These are phyloP conservation scores for Salix dunnii DNA, from an alignment of 345 rosid species.

Conservation along the genomic window DNA sequence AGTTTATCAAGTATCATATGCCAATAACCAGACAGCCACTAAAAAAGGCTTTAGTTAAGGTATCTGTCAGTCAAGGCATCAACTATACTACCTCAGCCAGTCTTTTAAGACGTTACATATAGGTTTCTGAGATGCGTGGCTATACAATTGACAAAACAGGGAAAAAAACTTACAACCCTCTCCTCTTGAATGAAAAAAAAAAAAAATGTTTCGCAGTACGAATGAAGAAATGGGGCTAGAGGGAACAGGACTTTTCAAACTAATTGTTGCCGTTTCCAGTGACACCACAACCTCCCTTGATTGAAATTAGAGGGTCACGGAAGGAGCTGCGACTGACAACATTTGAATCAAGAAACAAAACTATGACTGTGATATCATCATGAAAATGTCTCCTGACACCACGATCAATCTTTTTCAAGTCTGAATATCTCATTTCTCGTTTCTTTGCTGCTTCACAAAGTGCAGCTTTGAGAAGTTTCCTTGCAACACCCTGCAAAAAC, in stretches of 20 bases:
- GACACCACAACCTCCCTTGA: slow-evolving; percentile 53
- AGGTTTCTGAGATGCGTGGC: slow-evolving; percentile 24
- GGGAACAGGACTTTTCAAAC: slow-evolving; percentile 25
- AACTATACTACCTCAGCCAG: slow-evolving; percentile 10
- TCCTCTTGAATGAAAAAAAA: slow-evolving; percentile 3
- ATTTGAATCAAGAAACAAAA: slow-evolving; percentile 70
- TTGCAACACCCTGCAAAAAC: slow-evolving; percentile 64
- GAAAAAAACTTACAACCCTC: slow-evolving; percentile 3
- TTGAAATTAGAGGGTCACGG: slow-evolving; percentile 50
- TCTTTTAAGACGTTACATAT: slow-evolving; percentile 12
- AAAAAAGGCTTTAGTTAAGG: not conserved
- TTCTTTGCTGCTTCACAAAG: slow-evolving; percentile 86
- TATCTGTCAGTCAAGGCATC: slow-evolving; percentile 16
- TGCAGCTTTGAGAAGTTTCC: slow-evolving; percentile 72
- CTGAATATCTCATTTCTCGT: slow-evolving; percentile 92
- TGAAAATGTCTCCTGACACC: slow-evolving; percentile 98
- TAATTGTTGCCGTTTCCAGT: slow-evolving; percentile 28
- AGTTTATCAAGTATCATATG: slow-evolving; percentile 8
- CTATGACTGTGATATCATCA: slow-evolving; percentile 84
- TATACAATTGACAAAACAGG: slow-evolving; percentile 25
- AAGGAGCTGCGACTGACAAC: slow-evolving; percentile 41
- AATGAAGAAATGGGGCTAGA: slow-evolving; percentile 16
- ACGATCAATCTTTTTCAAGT: slow-evolving; percentile 84
- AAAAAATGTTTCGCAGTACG: slow-evolving; percentile 20
- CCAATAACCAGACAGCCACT: not conserved